Base-by-base conservation (phyloP, 306 rosid genomes). In the Hippophae rhamnoides region DNA sequence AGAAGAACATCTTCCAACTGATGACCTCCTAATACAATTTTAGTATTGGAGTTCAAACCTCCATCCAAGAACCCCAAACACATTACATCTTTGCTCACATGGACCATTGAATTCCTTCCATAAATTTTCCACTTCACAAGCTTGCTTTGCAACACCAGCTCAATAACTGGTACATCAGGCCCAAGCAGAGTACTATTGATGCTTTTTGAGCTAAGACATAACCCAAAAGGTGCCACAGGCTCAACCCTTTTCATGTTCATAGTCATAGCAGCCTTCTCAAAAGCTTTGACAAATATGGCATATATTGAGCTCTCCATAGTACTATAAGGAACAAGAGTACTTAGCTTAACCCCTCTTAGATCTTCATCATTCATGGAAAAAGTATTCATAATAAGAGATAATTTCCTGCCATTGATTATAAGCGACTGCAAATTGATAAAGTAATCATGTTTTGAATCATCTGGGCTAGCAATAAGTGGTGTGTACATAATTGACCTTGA, bases 61-160 rank as follows among this genome's bases (percentile, higher is more conserved):
- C 95, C 94, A 54, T 90, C 86, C 58, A 86, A 58, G 31, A 90
- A 73, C 18, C 84, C 97, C 54, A 86, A 72, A 49, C 97, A 90
- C 71, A 72, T 56, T 25, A 81, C 82, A 11, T 70, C 76, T 0
- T 77, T 27, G 46, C 41, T 74, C 2, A 84, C 86, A 52, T 54
- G 43, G 52, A 86, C 90, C 95, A 86, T 79, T 0, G 88, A 90
- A 61, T 82, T 90, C 48, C 90, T 77, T 5, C 86, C 90, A 11
- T 62, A 10, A 5, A 90, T 66, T 46, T 80, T 81, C 94, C 90
- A 86, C 64, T 73, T 79, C 57, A 90, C 90, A 84, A 82, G 69
- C 78, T 82, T 95, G 47, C 97, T 86, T 73, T 90, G 95, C 54
- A 90, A 52, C 13, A 63, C 81, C 46, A 86, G 43, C 8, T 90